Evolutionary conservation across 2,329 filamentous ascomycete genomes (phyloP).

Genomic region (Sarocladium kiliense): DNA sequence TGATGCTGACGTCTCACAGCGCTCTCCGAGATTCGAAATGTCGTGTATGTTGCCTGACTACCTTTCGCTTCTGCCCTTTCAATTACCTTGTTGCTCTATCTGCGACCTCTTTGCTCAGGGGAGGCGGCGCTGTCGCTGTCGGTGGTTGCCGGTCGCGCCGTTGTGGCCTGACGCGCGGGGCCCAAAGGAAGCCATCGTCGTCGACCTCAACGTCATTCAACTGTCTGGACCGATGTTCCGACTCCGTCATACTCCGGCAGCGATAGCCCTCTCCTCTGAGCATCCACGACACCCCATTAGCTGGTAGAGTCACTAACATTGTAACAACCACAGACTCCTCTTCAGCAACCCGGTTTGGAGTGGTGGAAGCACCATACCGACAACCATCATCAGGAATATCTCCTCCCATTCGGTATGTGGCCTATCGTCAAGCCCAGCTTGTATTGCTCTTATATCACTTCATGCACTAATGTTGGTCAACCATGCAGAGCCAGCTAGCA

Average conservation of each 20-base stretch:
- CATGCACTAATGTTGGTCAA: constrained; percentile 15
- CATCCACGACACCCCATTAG: not conserved
- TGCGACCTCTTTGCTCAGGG: not conserved
- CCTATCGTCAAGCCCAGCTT: not conserved
- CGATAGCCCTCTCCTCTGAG: too few relatives aligned
- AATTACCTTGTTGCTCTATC: not conserved
- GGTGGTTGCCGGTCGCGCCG: constrained; percentile 6
- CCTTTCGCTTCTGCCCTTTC: constrained; percentile 8
- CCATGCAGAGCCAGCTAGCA: constrained; percentile 36
- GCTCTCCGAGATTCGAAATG: constrained; percentile 45
- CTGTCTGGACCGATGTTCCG: too few relatives aligned
- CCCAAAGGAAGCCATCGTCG: not conserved
- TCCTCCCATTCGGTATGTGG: constrained; percentile 49
- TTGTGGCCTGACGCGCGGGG: constrained; percentile 4
- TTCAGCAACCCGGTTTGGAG: constrained; percentile 55
- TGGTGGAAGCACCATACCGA: constrained; percentile 43
- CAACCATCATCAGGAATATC: constrained; percentile 51
- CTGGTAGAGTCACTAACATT: not conserved
- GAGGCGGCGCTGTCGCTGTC: constrained; percentile 10
- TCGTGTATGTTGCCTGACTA: constrained; percentile 34
- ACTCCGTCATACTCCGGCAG: too few relatives aligned
- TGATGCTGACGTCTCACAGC: constrained; percentile 34
- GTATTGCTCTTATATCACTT: not conserved
- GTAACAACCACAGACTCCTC: constrained; percentile 39
- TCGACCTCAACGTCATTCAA: not conserved